Conservation (phyloP, 257 asterid genomes). For the Ophiorrhiza pumila region DNA sequence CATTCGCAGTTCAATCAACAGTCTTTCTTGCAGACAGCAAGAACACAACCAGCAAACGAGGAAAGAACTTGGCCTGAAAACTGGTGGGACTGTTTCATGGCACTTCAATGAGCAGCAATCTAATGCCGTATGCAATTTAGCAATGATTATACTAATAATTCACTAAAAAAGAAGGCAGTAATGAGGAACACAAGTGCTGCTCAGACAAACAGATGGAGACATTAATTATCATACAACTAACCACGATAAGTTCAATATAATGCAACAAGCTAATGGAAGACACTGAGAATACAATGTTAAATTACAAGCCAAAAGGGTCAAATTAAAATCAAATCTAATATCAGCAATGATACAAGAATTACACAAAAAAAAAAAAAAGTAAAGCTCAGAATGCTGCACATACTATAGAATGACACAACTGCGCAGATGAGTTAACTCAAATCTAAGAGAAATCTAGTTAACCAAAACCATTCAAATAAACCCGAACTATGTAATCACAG, state of each 20-base stretch:
- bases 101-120: background rate
- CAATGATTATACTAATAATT: background rate
- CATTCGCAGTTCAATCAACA: background rate
- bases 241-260: background rate
- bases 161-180: no score
- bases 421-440: background rate
- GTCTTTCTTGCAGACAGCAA: background rate
- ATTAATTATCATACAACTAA: background rate
- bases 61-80: constrained; percentile 2
- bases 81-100: background rate
- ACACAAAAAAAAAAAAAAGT: background rate
- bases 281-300: background rate
- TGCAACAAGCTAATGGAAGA: background rate
- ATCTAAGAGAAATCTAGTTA: background rate
- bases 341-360: background rate
- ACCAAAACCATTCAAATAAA: background rate
- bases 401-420: background rate
- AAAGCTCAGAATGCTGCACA: constrained; percentile 1
- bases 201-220: background rate
- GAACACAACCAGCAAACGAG: background rate
- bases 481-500: background rate
- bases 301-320: background rate
- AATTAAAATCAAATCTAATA: background rate
- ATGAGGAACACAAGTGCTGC: no score
- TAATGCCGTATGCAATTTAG: background rate